Conservation (phyloP, 176 grass and related monocot species). For the Thalia dealbata region DNA sequence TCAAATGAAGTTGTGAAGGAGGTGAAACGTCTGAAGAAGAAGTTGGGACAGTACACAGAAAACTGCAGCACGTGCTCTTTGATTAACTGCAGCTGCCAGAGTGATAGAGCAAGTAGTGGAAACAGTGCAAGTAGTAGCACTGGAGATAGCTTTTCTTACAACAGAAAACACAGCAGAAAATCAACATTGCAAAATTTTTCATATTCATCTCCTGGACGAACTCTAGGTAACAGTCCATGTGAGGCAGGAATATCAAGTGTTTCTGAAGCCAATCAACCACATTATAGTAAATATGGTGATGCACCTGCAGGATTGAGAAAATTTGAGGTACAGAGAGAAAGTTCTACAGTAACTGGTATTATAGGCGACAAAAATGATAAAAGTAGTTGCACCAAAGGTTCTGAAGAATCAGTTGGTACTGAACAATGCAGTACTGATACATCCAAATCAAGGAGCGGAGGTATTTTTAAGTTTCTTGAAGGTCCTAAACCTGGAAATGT, state of each 20-base stretch:
- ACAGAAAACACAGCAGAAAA: conserved; percentile 77
- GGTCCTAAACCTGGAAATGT: conserved; percentile 71
- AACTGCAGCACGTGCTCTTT: conserved; percentile 79
- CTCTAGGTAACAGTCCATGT: conserved; percentile 19
- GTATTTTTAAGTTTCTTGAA: conserved; percentile 82
- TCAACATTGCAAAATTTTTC: conserved; percentile 26
- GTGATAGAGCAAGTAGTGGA: conserved; percentile 77
- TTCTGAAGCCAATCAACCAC: conserved; percentile 28
- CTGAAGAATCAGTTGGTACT: conserved; percentile 13
- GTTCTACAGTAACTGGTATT: conserved; percentile 11
- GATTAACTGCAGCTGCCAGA: conserved; percentile 97
- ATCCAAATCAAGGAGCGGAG: conserved; percentile 51
- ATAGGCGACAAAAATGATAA: conserved; percentile 4
- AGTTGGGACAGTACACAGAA: conserved; percentile 68
- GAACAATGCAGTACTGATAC: conserved; percentile 30
- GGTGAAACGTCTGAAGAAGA: conserved; percentile 93
- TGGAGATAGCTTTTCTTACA: conserved; percentile 33
- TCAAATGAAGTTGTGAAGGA: conserved; percentile 98
- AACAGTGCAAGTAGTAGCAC: conserved; percentile 89
- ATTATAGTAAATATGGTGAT: conserved; percentile 11
- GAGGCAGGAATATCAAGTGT: conserved; percentile 18
- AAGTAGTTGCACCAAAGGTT: conserved; percentile 15
- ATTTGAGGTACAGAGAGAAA: conserved; percentile 13
- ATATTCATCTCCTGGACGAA: conserved; percentile 29
- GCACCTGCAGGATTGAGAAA: conserved; percentile 1